Conservation (phyloP, 2,329 filamentous ascomycete species). For the Epichloe typhina region DNA sequence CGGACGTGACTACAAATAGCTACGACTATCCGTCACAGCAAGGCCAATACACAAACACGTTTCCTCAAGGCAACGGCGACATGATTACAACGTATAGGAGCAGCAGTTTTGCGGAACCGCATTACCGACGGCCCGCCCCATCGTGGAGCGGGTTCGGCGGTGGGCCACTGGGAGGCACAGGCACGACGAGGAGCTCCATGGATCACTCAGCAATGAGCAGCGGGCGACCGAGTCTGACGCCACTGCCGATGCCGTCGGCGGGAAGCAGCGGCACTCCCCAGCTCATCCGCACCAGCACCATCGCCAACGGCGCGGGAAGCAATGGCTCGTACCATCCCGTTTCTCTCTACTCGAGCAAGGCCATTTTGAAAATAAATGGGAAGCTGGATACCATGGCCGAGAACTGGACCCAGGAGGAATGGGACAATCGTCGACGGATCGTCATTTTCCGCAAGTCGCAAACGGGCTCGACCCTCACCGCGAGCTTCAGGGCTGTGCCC, state of each 20-base stretch:
- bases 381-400: constrained; percentile 75
- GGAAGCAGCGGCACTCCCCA: constrained; percentile 26
- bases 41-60: constrained; percentile 25
- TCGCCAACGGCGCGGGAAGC: constrained; percentile 24
- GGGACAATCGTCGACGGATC: constrained; percentile 63
- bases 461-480: constrained; percentile 65
- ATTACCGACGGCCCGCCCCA: constrained; percentile 26
- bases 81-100: constrained; percentile 45
- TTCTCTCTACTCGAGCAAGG: constrained; percentile 71
- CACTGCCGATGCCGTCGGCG: constrained; percentile 34
- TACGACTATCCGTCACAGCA: constrained; percentile 34
- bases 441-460: constrained; percentile 82
- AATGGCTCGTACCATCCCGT: constrained; percentile 58
- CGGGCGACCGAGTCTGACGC: constrained; percentile 31
- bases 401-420: constrained; percentile 74
- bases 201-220: constrained; percentile 28
- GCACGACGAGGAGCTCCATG: constrained; percentile 25
- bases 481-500: constrained; percentile 66
- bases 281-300: constrained; percentile 43
- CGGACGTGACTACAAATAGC: constrained; percentile 28
- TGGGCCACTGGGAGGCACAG: constrained; percentile 20
- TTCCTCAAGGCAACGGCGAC: constrained; percentile 30
- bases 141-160: constrained; percentile 31
- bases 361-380: constrained; percentile 69
- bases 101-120: constrained; percentile 35